Base-by-base conservation (phyloP, 2,329 filamentous ascomycete species). In the Diaporthe sp. region DNA sequence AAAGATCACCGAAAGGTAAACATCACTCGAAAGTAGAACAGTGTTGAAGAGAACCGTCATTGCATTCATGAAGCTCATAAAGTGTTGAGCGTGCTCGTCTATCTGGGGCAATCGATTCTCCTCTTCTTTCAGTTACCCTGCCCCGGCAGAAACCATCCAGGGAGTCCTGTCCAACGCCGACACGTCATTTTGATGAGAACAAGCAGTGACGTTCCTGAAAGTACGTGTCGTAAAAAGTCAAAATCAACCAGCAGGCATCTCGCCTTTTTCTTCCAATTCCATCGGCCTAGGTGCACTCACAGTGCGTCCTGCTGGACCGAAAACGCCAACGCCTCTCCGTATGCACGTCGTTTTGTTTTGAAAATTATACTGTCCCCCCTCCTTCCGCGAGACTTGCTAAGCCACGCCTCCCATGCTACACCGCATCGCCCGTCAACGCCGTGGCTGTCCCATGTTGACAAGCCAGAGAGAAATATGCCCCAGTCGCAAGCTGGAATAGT, bases 281-380 rank as follows among this genome's bases (percentile, higher is more conserved):
- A 22, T 37, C 25, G 22, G 58, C 58, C 20, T 47, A 25, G 58
- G 37, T 65, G 71, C 71, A 73, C 58, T n/a, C 34, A 37, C 28
- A 17, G 71, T 71, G 75, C 75, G 37, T 68, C 63, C 31, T 37
- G 65, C 17, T 55, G 44, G 37, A 20, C 68, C 34, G 28, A 72
- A 68, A 75, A 68, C 70, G 42, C 74, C 74, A 51, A 75, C 74
- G 74, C 74, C 74, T 53, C 39, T 49, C 58, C 61, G 28, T 49
- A 73, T 75, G 74, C 74, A 73, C 51, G 8, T 57, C 39, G 37
- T 49, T 37, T 70, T 73, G 47, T 31, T 49, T 47, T 70, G 65
- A 15, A 42, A 22, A 28, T 34, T 44, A 15, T 61, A n/a, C 51
- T 47, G 12, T 42, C 6, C 53, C 44, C 60, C 51, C 17, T 9